Evolutionary conservation across 768 basidiomycete species (phyloP), one percentile per base, ranked within the genome.

Genomic region (Cystofilobasidium bisporidii): DNA sequence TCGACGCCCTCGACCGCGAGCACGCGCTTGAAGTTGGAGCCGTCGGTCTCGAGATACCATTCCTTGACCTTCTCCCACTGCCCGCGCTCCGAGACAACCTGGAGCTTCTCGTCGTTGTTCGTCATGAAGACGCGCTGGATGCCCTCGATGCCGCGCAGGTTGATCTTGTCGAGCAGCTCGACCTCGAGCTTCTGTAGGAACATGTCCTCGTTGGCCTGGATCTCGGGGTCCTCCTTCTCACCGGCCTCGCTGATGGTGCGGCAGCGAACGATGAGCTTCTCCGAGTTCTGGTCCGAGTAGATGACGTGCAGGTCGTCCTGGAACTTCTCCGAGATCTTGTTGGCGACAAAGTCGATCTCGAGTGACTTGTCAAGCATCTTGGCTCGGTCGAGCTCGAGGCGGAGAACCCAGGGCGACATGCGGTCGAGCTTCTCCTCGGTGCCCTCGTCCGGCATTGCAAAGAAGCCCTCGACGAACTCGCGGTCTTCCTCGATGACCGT

Each of bases 301-400:
- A 98, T 96, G 77, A 97, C 91, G 77, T 97, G 97, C 18, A 97
- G 81, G 75, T 97, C 94, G 2, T 89, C 87, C 76, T 91, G 89
- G 81, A 98, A 98, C 71, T 85, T 92, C 76, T 91, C 89, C 24
- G 88, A 87, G 67, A 99, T 98, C 48, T 88, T 86, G 71, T 88
- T 86, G 8, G 92, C 93, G 50, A 98, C 93, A 71, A 91, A 89
- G 57, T 87, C 82, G 90, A 98, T 98, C 15, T 87, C 89, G 72
- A 97, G 82, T 76, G 93, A 93, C 74, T 93, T 87, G 80, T 96
- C 94, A 71, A 98, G 87, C 88, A 99, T 96, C 80, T 94, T 91
- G 3, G 89, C 87, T 71, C 94, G 89, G 76, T 98, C 96, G 64
- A 99, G 84, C 74, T 94, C 94, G 55, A 98, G 84, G 79, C 96